Percentiles rank a stretch among this genome's conserved stretches.
Conservation (phyloP, 2,329 filamentous ascomycete genomes). For the Colletotrichum trifolii region DNA sequence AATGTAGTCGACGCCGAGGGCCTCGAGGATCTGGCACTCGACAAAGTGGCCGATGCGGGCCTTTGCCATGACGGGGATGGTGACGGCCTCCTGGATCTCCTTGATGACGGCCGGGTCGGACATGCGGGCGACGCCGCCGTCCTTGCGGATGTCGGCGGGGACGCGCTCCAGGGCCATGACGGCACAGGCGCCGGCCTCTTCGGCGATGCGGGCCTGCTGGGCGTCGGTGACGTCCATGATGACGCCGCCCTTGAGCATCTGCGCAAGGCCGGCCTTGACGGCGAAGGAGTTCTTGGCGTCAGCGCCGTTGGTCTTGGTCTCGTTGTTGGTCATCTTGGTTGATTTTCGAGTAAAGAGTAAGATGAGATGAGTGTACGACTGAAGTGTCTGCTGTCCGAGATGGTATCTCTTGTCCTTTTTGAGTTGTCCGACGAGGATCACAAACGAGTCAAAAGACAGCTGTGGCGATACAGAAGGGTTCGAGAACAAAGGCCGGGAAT, state of each 20-base stretch:
- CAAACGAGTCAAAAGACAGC: background rate
- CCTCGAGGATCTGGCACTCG: slow-evolving; percentile 97
- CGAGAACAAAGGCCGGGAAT: slow-evolving; percentile 24
- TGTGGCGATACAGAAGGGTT: background rate
- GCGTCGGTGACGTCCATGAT: slow-evolving; percentile 99
- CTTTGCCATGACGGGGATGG: slow-evolving; percentile 99
- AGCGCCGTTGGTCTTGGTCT: slow-evolving; percentile 39
- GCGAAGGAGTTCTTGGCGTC: slow-evolving; percentile 70
- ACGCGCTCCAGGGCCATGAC: slow-evolving; percentile 99
- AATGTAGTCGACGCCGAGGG: slow-evolving; percentile 95
- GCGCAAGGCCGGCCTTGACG: slow-evolving; percentile 93
- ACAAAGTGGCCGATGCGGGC: slow-evolving; percentile 97
- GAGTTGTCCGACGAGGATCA: no score
- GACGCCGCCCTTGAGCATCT: slow-evolving; percentile 99
- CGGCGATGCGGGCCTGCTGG: slow-evolving; percentile 94
- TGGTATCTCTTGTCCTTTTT: no score
- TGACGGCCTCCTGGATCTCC: slow-evolving; percentile 93
- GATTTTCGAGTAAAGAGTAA: background rate
- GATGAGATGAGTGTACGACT: background rate
- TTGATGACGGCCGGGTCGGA: slow-evolving; percentile 94
- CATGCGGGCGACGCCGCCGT: slow-evolving; percentile 97
- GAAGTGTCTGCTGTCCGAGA: no score
- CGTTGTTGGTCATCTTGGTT: slow-evolving; percentile 26
- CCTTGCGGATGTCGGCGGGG: slow-evolving; percentile 90
- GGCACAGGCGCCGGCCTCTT: slow-evolving; percentile 93